Evolutionary conservation across 768 basidiomycete genomes (phyloP), one percentile per base, ranked within the genome.

Genomic region (Kwoniella bestiolae): DNA sequence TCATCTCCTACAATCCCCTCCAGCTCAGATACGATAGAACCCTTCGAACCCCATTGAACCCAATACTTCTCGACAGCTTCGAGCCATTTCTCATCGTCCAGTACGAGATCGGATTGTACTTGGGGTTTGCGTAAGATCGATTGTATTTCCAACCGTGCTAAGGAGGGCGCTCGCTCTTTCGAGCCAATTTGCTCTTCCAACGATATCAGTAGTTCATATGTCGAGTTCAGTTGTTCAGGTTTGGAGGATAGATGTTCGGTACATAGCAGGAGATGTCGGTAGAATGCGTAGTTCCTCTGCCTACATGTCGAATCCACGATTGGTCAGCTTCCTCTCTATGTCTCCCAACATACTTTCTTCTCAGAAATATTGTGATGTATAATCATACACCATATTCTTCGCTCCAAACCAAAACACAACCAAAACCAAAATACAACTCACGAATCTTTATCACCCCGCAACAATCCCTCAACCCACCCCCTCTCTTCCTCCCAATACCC

Each of bases 91-190:
- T 62, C 65, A 16, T 69, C 58, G 4, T 34, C 41, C 35, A 67
- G 29, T n/a, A 41, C 14, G 0, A 23, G 6, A 26, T 67, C 53
- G 1, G 29, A 46, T 8, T 28, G 31, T 29, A 26, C 5, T 1
- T 47, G 7, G 18, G 58, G n/a, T 21, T 34, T 41, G 8, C 61
- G 62, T 9, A 70, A 28, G 4, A 57, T 56, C 3, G 25, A 23
- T 41, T 71, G 63, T n/a, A 80, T 63, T 32, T 74, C 75, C 18
- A 80, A 66, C 12, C 66, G 55, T 3, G 78, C 78, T 2, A 79
- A 56, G 23, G 62, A 23, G 4, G 79, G 78, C 3, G 79, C 67
- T 50, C 79, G 50, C 62, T 80, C 79, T 46, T 71, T 72, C 12
- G n/a, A 2, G 1, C 71, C 76, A 45, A 78, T 74, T 6, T 52